Conservation (phyloP, 169 alveolate genomes). For the Plasmodium chabaudi region DNA sequence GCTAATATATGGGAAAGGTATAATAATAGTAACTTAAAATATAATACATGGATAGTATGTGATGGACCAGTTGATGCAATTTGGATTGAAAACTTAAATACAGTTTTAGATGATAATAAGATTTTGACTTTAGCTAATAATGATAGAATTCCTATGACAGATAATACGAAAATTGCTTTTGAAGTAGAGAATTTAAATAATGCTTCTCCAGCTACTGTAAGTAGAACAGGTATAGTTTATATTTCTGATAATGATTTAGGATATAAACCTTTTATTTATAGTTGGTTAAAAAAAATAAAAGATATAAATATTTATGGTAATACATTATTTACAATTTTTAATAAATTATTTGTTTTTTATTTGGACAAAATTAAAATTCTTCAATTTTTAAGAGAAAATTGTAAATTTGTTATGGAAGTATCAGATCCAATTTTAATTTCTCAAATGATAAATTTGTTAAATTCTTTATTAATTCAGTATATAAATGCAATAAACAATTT, state of each 20-base stretch:
- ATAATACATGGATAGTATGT: constrained; percentile 97
- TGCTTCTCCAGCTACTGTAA: constrained; percentile 99
- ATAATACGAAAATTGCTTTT: constrained; percentile 87
- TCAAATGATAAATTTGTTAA: constrained; percentile 89
- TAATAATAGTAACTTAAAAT: constrained; percentile 87
- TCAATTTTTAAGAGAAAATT: constrained; percentile 79
- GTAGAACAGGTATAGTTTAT: constrained; percentile 99
- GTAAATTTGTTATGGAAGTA: constrained; percentile 90
- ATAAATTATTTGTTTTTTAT: constrained; percentile 76
- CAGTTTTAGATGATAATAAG: constrained; percentile 98
- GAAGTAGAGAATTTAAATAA: constrained; percentile 96
- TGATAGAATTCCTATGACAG: constrained; percentile 94
- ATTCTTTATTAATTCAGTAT: constrained; percentile 86
- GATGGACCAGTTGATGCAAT: constrained; percentile 99
- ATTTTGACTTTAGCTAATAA: constrained; percentile 97
- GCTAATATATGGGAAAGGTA: constrained; percentile 79
- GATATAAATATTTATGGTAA: constrained; percentile 50
- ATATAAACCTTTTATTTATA: constrained; percentile 89
- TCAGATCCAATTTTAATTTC: constrained; percentile 89
- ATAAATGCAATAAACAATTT: constrained; percentile 84
- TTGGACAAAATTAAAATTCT: constrained; percentile 72
- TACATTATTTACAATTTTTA: constrained; percentile 62
- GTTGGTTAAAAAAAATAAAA: constrained; percentile 94
- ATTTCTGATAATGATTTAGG: constrained; percentile 94
- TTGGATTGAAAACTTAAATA: constrained; percentile 99